These are phyloP conservation scores for Solanum tarijense DNA, from an alignment of 257 asterid genomes.

Conservation along the genomic window DNA sequence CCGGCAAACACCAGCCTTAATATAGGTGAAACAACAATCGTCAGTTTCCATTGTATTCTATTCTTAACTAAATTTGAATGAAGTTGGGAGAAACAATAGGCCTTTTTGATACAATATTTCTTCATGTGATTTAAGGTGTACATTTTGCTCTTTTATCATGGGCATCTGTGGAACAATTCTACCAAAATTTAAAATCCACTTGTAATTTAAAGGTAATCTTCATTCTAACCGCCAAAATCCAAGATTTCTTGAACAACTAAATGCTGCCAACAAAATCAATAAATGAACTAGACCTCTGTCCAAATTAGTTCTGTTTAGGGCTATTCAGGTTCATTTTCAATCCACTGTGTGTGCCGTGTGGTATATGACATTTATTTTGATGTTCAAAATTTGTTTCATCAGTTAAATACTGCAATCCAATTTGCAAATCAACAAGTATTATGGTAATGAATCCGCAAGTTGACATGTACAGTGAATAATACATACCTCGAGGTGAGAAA, in stretches of 20 bases:
- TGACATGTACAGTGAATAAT: not conserved
- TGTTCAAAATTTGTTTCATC: not conserved
- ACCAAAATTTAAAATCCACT: not conserved
- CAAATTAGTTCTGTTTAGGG: not conserved
- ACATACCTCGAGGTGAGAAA: slow-evolving; percentile 61
- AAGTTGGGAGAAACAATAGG: not conserved
- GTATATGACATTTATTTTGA: not conserved
- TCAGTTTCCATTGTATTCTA: not conserved
- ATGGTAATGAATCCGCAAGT: not conserved
- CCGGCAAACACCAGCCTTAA: not conserved
- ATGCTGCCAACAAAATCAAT: not conserved
- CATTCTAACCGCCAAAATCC: not conserved
- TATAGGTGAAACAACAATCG: not conserved
- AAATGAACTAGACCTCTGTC: not conserved
- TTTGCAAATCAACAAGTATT: not conserved
- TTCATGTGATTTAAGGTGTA: not conserved
- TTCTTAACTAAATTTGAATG: not conserved
- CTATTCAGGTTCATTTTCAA: not conserved
- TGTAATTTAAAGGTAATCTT: not conserved
- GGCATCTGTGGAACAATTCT: not conserved
- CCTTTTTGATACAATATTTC: not conserved
- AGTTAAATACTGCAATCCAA: not conserved
- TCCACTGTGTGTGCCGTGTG: not conserved
- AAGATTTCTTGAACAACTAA: not conserved
- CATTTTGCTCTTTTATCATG: not conserved